Conservation (phyloP, 2,329 filamentous ascomycete genomes). For the Drechslerella coelobrocha region DNA sequence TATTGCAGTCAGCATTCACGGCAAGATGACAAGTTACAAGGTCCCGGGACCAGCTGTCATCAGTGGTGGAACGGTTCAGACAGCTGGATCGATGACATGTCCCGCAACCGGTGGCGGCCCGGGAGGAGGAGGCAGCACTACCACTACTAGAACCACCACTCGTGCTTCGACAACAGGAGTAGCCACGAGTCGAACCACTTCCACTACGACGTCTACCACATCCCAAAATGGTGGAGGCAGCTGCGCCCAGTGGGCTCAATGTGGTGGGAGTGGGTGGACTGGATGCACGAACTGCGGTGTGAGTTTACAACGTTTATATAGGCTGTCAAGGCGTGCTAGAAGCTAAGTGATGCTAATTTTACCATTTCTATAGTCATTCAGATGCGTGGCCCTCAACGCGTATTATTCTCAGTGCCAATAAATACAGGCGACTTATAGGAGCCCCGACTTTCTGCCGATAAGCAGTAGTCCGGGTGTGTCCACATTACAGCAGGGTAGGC, state of each 20-base stretch:
- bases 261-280: constrained; percentile 34
- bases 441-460: too few relatives aligned
- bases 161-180: not conserved
- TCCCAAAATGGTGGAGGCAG: constrained; percentile 10
- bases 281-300: constrained; percentile 42
- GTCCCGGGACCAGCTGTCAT: constrained; percentile 59
- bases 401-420: constrained; percentile 45
- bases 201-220: constrained; percentile 20
- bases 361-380: constrained; percentile 18
- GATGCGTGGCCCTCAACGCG: constrained; percentile 27
- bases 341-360: not conserved
- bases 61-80: constrained; percentile 24
- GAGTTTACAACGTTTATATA: constrained; percentile 1
- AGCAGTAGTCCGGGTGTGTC: too few relatives aligned
- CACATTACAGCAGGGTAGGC: too few relatives aligned
- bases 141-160: not conserved
- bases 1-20: constrained; percentile 62
- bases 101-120: constrained; percentile 12
- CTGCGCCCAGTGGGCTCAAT: constrained; percentile 28
- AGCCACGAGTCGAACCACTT: constrained; percentile 1
- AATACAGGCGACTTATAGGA: not conserved
- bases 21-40: constrained; percentile 56
- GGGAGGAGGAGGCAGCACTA: constrained; percentile 11
- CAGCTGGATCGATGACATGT: constrained; percentile 25
- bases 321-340: not conserved